Evolutionary conservation across 2,329 filamentous ascomycete genomes (phyloP), one percentile per base, ranked within the genome.

Genomic region (Ilyonectria sp.): DNA sequence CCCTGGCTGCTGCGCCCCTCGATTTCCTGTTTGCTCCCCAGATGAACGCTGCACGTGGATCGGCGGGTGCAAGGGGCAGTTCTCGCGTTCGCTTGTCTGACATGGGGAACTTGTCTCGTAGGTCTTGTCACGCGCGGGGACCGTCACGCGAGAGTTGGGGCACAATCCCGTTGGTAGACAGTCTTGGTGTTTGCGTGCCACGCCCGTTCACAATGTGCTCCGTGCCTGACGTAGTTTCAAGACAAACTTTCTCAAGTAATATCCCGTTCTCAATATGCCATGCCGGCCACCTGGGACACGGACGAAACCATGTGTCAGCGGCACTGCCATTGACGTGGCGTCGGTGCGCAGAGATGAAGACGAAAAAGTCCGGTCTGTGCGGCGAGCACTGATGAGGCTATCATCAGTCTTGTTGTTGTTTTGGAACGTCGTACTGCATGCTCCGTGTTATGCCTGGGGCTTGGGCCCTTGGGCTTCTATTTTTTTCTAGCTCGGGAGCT

Each of bases 1-100:
- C 67, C 71, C 69, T 72, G 69, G 62, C 31, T n/a, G 56, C 44
- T 44, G 56, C 47, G 49, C 47, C 46, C 33, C 26, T 26, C n/a
- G 9, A 44, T 67, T 67, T 64, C 56, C 54, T 60, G 50, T 54
- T 63, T 49, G 31, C 55, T 47, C 29, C n/a, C 40, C 31, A 43
- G 23, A 52, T 17, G 11, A 52, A 11, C 52, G 13, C 15, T 50
- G 37, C 47, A 52, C 49, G 31, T 61, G 56, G 59, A 61, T 61
- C 26, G 23, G 11, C 60, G 56, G 40, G 50, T 10, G 26, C 40
- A 23, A 43, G 57, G 31, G 49, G n/a, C 29, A 60, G 52, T 52
- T 52, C 44, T 57, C 40, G 40, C 31, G 8, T 6, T 33, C 31
- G 43, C 29, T 58, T 58, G 15, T 49, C 17, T 29, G 46, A 52